phyloP scores from a whole-genome alignment of 2,329 filamentous ascomycete species.

The Akanthomyces uredinophilus region DNA sequence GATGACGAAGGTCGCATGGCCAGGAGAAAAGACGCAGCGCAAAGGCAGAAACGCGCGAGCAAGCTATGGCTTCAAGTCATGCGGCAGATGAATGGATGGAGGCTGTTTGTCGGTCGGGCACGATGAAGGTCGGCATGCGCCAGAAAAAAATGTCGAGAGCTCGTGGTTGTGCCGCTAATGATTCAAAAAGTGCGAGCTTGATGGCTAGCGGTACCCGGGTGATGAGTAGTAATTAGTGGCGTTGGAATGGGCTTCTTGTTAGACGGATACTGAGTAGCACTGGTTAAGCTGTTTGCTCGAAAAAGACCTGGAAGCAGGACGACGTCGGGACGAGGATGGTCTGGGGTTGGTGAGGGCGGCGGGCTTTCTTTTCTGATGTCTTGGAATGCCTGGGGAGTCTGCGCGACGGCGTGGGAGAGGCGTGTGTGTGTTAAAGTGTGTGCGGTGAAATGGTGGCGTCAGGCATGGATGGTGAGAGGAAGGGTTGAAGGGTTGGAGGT shows the following conservation, averaged over 20 bases:
- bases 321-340: neutral
- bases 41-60: neutral
- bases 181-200: neutral
- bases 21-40: slow-evolving; percentile 18
- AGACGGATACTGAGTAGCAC: neutral
- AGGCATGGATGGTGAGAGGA: neutral
- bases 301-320: neutral
- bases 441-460: neutral
- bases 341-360: neutral
- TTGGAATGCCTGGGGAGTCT: neutral
- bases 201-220: neutral
- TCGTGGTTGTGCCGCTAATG: neutral
- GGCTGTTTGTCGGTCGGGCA: neutral
- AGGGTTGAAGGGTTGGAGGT: neutral
- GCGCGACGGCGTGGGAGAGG: neutral
- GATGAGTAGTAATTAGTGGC: neutral
- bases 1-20: slow-evolving; percentile 19
- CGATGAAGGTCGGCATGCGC: neutral
- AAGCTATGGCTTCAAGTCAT: slow-evolving; percentile 3
- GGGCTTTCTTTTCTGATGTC: neutral
- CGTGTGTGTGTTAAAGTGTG: neutral
- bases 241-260: neutral
- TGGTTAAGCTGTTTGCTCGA: neutral
- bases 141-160: neutral
- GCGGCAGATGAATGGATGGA: neutral